Base-by-base conservation (phyloP, 495 filamentous ascomycete species). In the Hamigera avellanea region DNA sequence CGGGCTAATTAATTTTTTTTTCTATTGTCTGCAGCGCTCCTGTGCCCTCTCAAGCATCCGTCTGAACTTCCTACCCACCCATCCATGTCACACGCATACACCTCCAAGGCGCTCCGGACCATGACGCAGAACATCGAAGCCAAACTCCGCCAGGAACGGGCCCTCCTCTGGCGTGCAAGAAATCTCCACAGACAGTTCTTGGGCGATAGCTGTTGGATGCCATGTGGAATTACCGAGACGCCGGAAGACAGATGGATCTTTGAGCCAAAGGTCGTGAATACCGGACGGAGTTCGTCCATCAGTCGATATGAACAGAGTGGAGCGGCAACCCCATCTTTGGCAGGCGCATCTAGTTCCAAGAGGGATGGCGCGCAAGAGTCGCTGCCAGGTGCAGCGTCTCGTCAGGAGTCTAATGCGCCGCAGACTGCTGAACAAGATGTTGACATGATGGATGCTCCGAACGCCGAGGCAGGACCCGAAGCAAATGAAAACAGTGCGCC, bases 1-100 rank as follows among this genome's bases (percentile, higher is more conserved):
- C n/a, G n/a, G n/a, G n/a, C n/a, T n/a, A 30, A 30, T 12, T 15
- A 45, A 17, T 44, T 35, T 19, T 8, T 39, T n/a, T 23, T 33
- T 37, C 19, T 34, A 25, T 9, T 32, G 19, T 14, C 9, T 34
- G 2, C 50, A 95, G 89, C 83, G 35, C 72, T 95, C 27, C 74
- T 99, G 9, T 82, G 82, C 27, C 91, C 91, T 16, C 61, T 96
- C 35, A 93, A 86, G 36, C 72, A 86, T 37, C 81, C 86, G 15
- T 82, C 86, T 34, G 85, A 93, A 54, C 70, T 99, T 21, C 76
- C 84, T 3, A 69, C 61, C 26, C 91, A 99, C 50, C 87, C 87
- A 42, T 81, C 83, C 2, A 56, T 95, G 35, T 86, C 86, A 21
- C 70, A 78, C 47, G 74, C 88, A 1, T 96, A 93, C 59, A 80